Conservation (phyloP, 148 eudicot genomes). For the Nepenthes gracilis region DNA sequence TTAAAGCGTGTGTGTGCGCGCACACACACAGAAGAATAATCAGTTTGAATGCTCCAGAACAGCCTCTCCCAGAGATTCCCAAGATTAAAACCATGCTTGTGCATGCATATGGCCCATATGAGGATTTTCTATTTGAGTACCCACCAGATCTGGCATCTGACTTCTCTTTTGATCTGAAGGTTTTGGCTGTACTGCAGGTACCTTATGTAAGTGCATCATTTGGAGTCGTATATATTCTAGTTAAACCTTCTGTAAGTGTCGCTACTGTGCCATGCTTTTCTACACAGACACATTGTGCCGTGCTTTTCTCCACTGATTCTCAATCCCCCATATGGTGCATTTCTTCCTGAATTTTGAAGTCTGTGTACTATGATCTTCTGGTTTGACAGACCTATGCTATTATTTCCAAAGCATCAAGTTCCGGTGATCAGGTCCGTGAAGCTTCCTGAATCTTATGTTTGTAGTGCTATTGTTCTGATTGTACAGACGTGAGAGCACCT, state of each 20-base stretch:
- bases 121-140: background rate
- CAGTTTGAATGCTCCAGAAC: too few species aligned
- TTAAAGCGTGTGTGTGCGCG: too few species aligned
- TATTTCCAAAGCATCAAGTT: conserved; percentile 69
- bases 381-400: conserved; percentile 70
- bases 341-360: too few species aligned
- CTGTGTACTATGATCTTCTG: background rate
- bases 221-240: conserved; percentile 71
- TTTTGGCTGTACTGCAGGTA: conserved; percentile 38
- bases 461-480: background rate
- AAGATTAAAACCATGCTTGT: background rate
- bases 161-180: background rate
- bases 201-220: conserved; percentile 89
- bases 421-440: conserved; percentile 66
- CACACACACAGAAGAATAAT: too few species aligned
- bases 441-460: background rate
- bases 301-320: too few species aligned
- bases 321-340: too few species aligned
- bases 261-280: background rate
- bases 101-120: background rate
- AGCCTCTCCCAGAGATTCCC: too few species aligned
- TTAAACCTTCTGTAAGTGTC: conserved; percentile 71
- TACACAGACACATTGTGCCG: too few species aligned
- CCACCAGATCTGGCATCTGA: background rate
- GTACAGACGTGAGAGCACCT: background rate